These are phyloP conservation scores for Colletotrichum sp. DNA, from an alignment of 2,329 filamentous ascomycete genomes.

Conservation along the genomic window DNA sequence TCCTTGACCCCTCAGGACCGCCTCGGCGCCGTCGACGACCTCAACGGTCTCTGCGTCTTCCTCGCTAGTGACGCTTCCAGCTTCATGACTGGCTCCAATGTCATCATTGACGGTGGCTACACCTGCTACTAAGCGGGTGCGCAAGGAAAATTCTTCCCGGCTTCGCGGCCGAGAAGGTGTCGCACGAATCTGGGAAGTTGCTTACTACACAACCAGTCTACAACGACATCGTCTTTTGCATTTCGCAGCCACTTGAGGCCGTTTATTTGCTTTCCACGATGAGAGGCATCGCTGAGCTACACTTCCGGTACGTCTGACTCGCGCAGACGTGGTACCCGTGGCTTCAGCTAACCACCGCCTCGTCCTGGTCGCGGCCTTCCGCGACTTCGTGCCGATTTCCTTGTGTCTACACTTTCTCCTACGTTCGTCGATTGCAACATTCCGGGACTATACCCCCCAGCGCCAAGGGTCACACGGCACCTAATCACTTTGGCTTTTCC, in stretches of 20 bases:
- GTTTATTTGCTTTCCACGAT: not conserved
- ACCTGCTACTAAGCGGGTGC: conserved; percentile 57
- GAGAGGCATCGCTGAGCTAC: not conserved
- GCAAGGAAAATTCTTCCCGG: not conserved
- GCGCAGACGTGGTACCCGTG: conserved; percentile 4
- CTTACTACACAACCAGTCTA: not conserved
- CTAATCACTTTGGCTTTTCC: not conserved
- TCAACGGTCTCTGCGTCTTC: conserved; percentile 80
- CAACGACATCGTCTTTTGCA: not conserved
- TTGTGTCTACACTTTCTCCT: not conserved
- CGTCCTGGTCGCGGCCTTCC: conserved; percentile 2
- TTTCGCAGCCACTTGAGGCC: not conserved
- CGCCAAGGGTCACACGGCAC: conserved; percentile 3
- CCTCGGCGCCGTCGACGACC: conserved; percentile 74
- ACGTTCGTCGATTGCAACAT: not conserved
- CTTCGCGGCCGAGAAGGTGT: not conserved
- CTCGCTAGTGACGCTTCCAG: conserved; percentile 73
- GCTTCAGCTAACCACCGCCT: not conserved
- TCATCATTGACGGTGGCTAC: conserved; percentile 74
- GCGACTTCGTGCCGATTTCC: conserved; percentile 23
- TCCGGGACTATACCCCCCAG: conserved; percentile 16
- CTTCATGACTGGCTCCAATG: conserved; percentile 81
- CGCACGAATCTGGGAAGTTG: not conserved
- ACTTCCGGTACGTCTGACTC: conserved; percentile 6
- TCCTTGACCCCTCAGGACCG: conserved; percentile 75